phyloP scores from a whole-genome alignment of 2,329 filamentous ascomycete genomes.

The Didymella pomorum region DNA sequence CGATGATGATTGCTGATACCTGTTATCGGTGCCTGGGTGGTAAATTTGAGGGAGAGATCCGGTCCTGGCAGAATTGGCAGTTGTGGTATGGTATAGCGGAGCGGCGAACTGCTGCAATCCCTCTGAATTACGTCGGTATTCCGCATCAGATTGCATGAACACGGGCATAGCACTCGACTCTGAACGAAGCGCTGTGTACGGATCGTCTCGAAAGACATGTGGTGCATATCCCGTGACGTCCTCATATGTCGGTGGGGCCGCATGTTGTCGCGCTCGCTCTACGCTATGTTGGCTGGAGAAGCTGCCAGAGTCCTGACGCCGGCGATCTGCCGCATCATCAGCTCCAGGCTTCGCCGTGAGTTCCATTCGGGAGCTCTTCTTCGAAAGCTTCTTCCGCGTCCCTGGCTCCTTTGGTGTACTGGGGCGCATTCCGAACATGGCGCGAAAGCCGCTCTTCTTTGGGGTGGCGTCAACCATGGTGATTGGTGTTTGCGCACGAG shows the following conservation, averaged over 20 bases:
- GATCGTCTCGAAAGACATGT: slow-evolving; percentile 27
- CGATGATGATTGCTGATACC: slow-evolving; percentile 3
- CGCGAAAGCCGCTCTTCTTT: slow-evolving; percentile 33
- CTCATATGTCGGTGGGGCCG: slow-evolving; percentile 24
- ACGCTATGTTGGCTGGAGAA: slow-evolving; percentile 31
- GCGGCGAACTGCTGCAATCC: slow-evolving; percentile 34
- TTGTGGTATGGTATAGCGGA: slow-evolving; percentile 30
- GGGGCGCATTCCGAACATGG: slow-evolving; percentile 32
- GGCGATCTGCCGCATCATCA: slow-evolving; percentile 18
- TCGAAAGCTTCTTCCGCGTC: slow-evolving; percentile 35
- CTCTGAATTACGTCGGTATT: slow-evolving; percentile 39
- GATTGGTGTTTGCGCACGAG: neutral
- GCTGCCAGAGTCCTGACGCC: slow-evolving; percentile 37
- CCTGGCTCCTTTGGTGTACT: slow-evolving; percentile 27
- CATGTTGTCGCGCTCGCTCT: slow-evolving; percentile 17
- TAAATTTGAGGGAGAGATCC: slow-evolving; percentile 28
- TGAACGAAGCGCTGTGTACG: slow-evolving; percentile 26
- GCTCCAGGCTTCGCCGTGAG: slow-evolving; percentile 20
- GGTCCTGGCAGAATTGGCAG: slow-evolving; percentile 22
- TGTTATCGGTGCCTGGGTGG: slow-evolving; percentile 12
- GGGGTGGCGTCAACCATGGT: slow-evolving; percentile 30
- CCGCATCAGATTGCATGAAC: slow-evolving; percentile 19
- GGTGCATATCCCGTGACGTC: slow-evolving; percentile 19
- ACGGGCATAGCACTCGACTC: slow-evolving; percentile 3
- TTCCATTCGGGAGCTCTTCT: slow-evolving; percentile 31